Conservation (phyloP, 2,329 filamentous ascomycete species). For the Colletotrichum lentis region DNA sequence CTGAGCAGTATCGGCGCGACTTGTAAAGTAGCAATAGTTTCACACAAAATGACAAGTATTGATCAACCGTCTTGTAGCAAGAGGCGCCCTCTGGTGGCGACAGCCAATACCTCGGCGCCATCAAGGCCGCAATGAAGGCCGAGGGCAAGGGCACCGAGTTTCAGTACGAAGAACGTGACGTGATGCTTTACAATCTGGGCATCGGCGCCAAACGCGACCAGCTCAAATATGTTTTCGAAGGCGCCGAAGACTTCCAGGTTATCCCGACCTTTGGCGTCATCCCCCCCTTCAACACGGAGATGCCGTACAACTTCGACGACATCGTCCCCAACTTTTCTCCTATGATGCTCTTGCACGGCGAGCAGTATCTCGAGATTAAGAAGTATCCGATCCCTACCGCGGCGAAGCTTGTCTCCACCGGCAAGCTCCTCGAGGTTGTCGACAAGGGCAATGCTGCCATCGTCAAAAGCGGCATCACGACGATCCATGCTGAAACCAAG, state of each 20-base stretch:
- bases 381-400: conserved; percentile 91
- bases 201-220: conserved; percentile 91
- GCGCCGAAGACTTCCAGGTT: conserved; percentile 89
- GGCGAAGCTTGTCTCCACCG: conserved; percentile 77
- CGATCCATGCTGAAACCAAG: conserved; percentile 83
- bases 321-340: conserved; percentile 95
- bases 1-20: conserved; percentile 2
- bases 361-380: conserved; percentile 95
- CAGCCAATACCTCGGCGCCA: conserved; percentile 73
- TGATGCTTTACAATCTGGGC: conserved; percentile 95
- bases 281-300: conserved; percentile 85
- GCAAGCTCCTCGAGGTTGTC: conserved; percentile 88
- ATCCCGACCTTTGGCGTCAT: conserved; percentile 96
- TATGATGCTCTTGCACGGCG: conserved; percentile 98
- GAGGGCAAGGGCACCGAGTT: conserved; percentile 78
- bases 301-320: conserved; percentile 80
- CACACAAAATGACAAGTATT: conserved; percentile 23
- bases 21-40: conserved; percentile 40
- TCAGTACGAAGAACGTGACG: conserved; percentile 84
- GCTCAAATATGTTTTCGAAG: conserved; percentile 88
- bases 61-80: conserved; percentile 39
- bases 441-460: conserved; percentile 94
- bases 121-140: conserved; percentile 76
- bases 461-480: conserved; percentile 80
- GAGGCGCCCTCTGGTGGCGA: conserved; percentile 33